Percentiles rank a stretch among this genome's conserved stretches.
These are phyloP conservation scores for Penicillium alfredii DNA, from an alignment of 495 filamentous ascomycete genomes.

Conservation along the genomic window DNA sequence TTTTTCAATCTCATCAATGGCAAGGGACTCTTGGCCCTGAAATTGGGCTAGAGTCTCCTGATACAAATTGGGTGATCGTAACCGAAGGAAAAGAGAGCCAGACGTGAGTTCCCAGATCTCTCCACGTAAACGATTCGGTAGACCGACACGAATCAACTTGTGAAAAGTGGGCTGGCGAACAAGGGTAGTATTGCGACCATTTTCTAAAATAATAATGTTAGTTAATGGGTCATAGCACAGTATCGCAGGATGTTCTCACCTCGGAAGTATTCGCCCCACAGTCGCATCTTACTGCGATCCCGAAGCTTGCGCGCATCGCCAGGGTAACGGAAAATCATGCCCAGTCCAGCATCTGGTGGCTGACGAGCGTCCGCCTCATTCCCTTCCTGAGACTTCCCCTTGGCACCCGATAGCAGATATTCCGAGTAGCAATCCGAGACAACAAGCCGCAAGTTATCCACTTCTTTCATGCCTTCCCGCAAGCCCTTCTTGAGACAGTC, in stretches of 20 bases:
- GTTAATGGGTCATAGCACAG: no score
- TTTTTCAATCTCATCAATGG: constrained; percentile 98
- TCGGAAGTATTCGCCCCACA: constrained; percentile 94
- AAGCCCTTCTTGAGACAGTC: constrained; percentile 88
- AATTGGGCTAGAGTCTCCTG: constrained; percentile 76
- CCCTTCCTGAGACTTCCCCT: constrained; percentile 29
- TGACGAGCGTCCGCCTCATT: constrained; percentile 47
- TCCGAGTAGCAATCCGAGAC: constrained; percentile 86
- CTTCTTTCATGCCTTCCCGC: constrained; percentile 75
- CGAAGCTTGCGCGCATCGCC: constrained; percentile 93
- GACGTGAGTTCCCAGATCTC: constrained; percentile 96
- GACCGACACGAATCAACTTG: constrained; percentile 89
- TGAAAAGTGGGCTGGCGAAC: constrained; percentile 96
- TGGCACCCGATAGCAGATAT: constrained; percentile 62
- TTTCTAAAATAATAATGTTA: no score
- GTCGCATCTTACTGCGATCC: constrained; percentile 92
- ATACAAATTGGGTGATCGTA: constrained; percentile 80
- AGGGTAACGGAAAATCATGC: constrained; percentile 89
- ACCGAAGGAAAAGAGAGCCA: constrained; percentile 78
- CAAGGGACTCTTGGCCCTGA: constrained; percentile 75
- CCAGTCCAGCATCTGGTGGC: constrained; percentile 85
- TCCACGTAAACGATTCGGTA: constrained; percentile 87
- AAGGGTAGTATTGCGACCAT: constrained; percentile 86
- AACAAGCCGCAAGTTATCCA: constrained; percentile 72
- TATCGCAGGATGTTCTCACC: constrained; percentile 46